Percentiles rank a stretch among this genome's conserved stretches.
Evolutionary conservation across 352 stramenopile species (phyloP).

Genomic region (Globisporangium apiculatum): DNA sequence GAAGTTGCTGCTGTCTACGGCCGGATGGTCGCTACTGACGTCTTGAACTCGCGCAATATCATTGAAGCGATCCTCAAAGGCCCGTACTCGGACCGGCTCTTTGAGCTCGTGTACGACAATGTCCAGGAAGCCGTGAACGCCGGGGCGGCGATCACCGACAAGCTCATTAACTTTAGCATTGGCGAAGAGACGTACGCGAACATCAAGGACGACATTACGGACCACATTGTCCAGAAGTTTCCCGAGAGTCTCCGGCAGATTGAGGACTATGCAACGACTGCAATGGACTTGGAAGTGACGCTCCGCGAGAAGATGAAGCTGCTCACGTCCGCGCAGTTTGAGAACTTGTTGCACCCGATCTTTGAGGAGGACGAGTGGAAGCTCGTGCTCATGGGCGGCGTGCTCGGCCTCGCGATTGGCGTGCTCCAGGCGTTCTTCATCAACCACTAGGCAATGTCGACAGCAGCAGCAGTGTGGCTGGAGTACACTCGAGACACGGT

Average conservation of each 20-base stretch:
- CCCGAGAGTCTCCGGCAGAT: slow-evolving; percentile 86
- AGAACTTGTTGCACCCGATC: slow-evolving; percentile 95
- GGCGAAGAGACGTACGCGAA: slow-evolving; percentile 76
- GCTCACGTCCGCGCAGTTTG: slow-evolving; percentile 87
- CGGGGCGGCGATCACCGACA: slow-evolving; percentile 64
- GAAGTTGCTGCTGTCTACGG: slow-evolving; percentile 87
- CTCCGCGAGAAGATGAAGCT: slow-evolving; percentile 91
- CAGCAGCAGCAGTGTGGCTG: no score
- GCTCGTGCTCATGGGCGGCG: slow-evolving; percentile 94
- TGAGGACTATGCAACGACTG: slow-evolving; percentile 90
- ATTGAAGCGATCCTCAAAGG: slow-evolving; percentile 87
- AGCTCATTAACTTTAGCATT: slow-evolving; percentile 82
- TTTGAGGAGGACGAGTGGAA: slow-evolving; percentile 99
- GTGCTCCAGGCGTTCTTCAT: slow-evolving; percentile 90
- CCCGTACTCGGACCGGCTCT: slow-evolving; percentile 78
- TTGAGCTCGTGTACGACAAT: slow-evolving; percentile 86
- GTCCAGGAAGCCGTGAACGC: slow-evolving; percentile 82
- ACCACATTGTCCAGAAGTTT: slow-evolving; percentile 86
- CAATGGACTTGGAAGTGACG: slow-evolving; percentile 89
- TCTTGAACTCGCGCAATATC: slow-evolving; percentile 87
- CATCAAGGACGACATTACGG: slow-evolving; percentile 86
- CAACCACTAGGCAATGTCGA: slow-evolving; percentile 39
- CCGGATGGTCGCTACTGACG: slow-evolving; percentile 73
- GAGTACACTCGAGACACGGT: no score
- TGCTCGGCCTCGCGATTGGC: slow-evolving; percentile 89